Evolutionary conservation across 2,329 filamentous ascomycete species (phyloP).

Genomic region (Cytospora piceicola): DNA sequence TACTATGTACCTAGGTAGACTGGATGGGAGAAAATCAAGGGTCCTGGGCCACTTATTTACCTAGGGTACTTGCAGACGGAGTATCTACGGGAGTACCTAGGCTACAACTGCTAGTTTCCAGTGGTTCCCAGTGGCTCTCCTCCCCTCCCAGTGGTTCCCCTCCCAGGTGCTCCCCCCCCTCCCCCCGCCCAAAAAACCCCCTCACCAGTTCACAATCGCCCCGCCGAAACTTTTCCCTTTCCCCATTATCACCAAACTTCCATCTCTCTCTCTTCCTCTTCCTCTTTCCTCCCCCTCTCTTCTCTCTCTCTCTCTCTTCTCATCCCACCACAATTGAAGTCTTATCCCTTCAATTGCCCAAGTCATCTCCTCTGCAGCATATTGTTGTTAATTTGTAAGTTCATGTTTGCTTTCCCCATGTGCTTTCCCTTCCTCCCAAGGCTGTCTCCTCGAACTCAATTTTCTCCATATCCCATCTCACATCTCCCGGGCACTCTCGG

Average conservation of each 20-base stretch:
- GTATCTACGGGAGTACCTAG: neutral
- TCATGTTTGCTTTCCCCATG: neutral
- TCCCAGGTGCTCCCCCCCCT: neutral
- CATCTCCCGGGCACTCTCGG: neutral
- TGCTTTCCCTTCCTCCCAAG: neutral
- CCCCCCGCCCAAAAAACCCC: too few species aligned
- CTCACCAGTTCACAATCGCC: constrained; percentile 15
- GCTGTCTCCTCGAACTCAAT: neutral
- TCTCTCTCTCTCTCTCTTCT: constrained; percentile 35
- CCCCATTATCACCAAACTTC: constrained; percentile 24
- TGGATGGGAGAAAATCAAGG: neutral
- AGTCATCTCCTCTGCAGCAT: neutral
- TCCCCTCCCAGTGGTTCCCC: neutral
- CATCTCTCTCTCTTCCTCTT: constrained; percentile 34
- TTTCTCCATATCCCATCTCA: neutral
- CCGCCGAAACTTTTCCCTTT: constrained; percentile 30
- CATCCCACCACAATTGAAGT: constrained; percentile 33
- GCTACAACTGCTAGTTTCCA: too few species aligned
- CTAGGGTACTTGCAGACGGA: neutral
- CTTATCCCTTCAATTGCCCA: constrained; percentile 27
- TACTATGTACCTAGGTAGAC: too few species aligned
- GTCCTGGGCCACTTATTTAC: neutral
- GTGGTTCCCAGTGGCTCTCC: neutral
- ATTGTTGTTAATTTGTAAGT: constrained; percentile 3
- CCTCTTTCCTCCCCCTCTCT: constrained; percentile 33